phyloP scores from a whole-genome alignment of 176 grass and related monocot species.

The Zea mays region Zm-B73-REFERENCE-NAM-5.0 NC_050100.1:169314501-169315000 shows the following conservation, averaged over 20 bases:
- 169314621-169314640: too few relatives aligned
- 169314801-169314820: background rate
- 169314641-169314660: too few relatives aligned
- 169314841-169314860: background rate
- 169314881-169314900: conserved; percentile 19
- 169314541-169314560: conserved; percentile 17
- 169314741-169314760: background rate
- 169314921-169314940: background rate
- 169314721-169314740: background rate
- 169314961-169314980: background rate
- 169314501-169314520: conserved; percentile 12
- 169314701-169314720: background rate
- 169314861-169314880: background rate
- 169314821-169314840: conserved; percentile 16
- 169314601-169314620: too few relatives aligned
- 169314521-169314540: conserved; percentile 14
- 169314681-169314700: background rate
- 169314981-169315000: conserved; percentile 1
- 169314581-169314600: conserved; percentile 3
- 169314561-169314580: conserved; percentile 9
- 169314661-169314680: too few relatives aligned
- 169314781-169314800: background rate
- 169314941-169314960: background rate
- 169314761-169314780: background rate
- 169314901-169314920: conserved; percentile 16